Evolutionary conservation across 1,139 yeast genomes (phyloP).

Genomic region (Geotrichum aggregatum): DNA sequence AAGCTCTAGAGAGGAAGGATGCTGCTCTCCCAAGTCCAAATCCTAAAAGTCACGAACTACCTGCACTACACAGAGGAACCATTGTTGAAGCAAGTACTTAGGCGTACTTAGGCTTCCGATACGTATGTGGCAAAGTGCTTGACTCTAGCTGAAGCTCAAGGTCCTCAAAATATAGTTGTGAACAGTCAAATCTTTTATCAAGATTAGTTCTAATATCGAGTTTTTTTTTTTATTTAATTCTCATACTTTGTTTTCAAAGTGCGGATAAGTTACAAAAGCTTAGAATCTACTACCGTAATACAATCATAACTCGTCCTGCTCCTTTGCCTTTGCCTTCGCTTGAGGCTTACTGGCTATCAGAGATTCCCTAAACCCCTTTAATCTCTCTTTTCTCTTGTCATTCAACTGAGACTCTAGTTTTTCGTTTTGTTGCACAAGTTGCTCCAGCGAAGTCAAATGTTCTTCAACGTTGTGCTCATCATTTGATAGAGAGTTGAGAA

Average conservation of each 20-base stretch:
- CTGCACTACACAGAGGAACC: constrained; percentile 12
- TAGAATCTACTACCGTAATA: not conserved
- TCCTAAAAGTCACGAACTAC: not conserved
- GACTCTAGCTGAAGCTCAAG: too few relatives aligned
- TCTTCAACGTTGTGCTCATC: constrained; percentile 4
- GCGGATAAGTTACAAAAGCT: not conserved
- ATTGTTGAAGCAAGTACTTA: not conserved
- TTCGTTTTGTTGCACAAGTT: constrained; percentile 9
- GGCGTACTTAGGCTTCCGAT: too few relatives aligned
- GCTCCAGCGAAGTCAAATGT: constrained; percentile 1
- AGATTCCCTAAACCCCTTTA: not conserved
- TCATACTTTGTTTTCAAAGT: not conserved
- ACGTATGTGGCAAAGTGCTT: too few relatives aligned
- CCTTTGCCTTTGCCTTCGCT: not conserved
- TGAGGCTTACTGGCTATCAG: not conserved
- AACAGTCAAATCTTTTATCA: not conserved
- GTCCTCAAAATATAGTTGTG: too few relatives aligned
- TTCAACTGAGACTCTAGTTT: constrained; percentile 1
- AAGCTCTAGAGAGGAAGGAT: constrained; percentile 23
- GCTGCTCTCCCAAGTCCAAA: not conserved
- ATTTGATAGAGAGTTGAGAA: not conserved
- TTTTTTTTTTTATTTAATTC: not conserved
- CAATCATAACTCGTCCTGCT: constrained; percentile 10
- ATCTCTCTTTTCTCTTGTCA: not conserved
- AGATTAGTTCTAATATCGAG: too few relatives aligned